Evolutionary conservation across 2,329 filamentous ascomycete species (phyloP).

Genomic region (Penicillium sp.): DNA sequence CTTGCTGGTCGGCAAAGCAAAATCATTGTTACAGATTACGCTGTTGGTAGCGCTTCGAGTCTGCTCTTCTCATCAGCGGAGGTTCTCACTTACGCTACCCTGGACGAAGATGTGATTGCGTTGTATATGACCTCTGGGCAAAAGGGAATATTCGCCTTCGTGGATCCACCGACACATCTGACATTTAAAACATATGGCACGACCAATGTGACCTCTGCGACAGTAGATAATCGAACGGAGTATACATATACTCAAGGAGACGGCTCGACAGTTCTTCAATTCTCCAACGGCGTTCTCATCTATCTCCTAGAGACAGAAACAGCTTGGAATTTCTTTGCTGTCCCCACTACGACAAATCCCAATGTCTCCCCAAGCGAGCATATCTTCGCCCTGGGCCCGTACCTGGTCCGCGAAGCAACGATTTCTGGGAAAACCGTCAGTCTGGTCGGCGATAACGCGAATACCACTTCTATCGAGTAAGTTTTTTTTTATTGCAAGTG

Average conservation of each 20-base stretch:
- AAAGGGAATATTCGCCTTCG: conserved; percentile 53
- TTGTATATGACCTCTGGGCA: conserved; percentile 54
- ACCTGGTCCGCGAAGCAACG: conserved; percentile 45
- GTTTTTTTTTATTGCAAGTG: background rate
- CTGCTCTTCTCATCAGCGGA: conserved; percentile 56
- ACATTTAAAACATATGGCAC: conserved; percentile 46
- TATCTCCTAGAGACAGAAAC: conserved; percentile 56
- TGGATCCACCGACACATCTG: conserved; percentile 32
- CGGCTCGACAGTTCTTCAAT: conserved; percentile 50
- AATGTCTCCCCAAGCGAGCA: conserved; percentile 49
- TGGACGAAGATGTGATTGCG: conserved; percentile 47
- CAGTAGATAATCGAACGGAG: conserved; percentile 28
- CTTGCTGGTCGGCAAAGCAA: conserved; percentile 56
- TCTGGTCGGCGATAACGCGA: conserved; percentile 44
- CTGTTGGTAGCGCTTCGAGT: conserved; percentile 45
- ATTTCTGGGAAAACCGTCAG: conserved; percentile 36
- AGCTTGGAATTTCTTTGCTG: conserved; percentile 60
- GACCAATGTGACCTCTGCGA: conserved; percentile 34
- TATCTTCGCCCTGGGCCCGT: conserved; percentile 47
- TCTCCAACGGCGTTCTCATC: conserved; percentile 52
- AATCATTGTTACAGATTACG: conserved; percentile 57
- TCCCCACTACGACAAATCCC: conserved; percentile 49
- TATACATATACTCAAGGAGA: conserved; percentile 52
- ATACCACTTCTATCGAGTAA: conserved; percentile 43
- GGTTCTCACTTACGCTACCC: conserved; percentile 48